Evolutionary conservation across 345 rosid genomes (phyloP), one percentile per base, ranked within the genome.

Genomic region (Limnanthes douglasii): DNA sequence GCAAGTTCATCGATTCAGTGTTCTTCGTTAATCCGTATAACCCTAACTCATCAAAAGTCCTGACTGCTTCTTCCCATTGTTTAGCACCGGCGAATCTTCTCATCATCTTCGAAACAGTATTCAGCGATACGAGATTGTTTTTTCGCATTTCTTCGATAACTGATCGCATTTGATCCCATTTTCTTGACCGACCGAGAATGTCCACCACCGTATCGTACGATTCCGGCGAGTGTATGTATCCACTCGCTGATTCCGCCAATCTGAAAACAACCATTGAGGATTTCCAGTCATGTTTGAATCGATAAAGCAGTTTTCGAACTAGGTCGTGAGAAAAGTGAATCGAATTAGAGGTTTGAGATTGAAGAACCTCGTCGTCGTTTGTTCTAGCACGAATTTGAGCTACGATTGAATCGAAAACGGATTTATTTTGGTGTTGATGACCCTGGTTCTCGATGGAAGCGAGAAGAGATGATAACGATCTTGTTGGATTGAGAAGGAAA

Each of bases 201-300:
- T 86, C 93, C 32, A 82, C 74, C 18, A 81, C 61, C 23, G 37
- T 30, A 44, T 78, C 85, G 14, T 34, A 73, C 3, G 61, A 43
- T 21, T 72, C 84, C 2, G 26, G 45, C 1, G 60, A 45, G 43
- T 50, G 78, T 16, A 46, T 35, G 43, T 75, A 67, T 9, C 57
- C 75, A 10, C 54, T 38, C 18, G 67, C 49, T 27, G 69, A 53
- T 25, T 48, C 74, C 0, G 78, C 82, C 95, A 94, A 86, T 53
- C 56, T 69, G 48, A 78, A 67, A 11, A 74, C 62, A 32, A 73
- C 93, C 51, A 78, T 34, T 1, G 96, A 79, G 12, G 83, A 67
- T 64, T 54, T 80, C 94, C 96, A 80, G 30, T 86, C 90, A 45
- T 80, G 78, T 64, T 60, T 70, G 54, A 77, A 86, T 50, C 76